phyloP scores from a whole-genome alignment of 2,329 filamentous ascomycete species.

The Neonectria sp. region DNA sequence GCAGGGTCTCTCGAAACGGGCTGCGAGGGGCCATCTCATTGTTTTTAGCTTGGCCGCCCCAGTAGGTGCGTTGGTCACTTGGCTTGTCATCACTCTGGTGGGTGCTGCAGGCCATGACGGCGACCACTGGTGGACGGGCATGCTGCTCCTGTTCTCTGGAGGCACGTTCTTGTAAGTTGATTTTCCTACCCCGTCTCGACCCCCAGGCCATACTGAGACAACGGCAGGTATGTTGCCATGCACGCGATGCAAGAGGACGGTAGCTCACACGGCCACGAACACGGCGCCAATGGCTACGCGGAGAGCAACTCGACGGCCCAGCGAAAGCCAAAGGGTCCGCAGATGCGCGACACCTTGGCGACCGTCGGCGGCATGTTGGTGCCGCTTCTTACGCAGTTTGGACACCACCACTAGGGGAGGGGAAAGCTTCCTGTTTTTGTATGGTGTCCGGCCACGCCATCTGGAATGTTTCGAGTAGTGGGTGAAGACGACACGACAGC shows the following conservation, averaged over 20 bases:
- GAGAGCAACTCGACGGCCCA: constrained; percentile 62
- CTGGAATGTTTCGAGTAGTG: constrained; percentile 21
- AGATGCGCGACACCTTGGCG: constrained; percentile 78
- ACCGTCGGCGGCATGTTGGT: constrained; percentile 84
- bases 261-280: constrained; percentile 66
- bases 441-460: constrained; percentile 29
- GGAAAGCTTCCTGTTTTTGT: constrained; percentile 15
- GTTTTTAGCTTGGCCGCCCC: constrained; percentile 95
- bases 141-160: constrained; percentile 93
- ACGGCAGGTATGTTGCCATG: constrained; percentile 91
- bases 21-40: constrained; percentile 86
- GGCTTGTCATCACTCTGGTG: constrained; percentile 81
- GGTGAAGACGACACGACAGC: constrained; percentile 27
- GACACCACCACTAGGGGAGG: constrained; percentile 75
- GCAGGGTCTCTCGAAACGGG: constrained; percentile 90
- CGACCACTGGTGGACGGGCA: constrained; percentile 90
- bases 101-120: constrained; percentile 73
- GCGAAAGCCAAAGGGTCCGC: constrained; percentile 68
- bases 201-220: constrained; percentile 33
- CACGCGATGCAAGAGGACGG: constrained; percentile 93
- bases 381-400: constrained; percentile 83
- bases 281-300: constrained; percentile 68
- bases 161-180: constrained; percentile 90
- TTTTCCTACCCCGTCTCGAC: neutral
- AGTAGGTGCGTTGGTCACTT: constrained; percentile 86